These are phyloP conservation scores for Lasiosphaeria ovina DNA, from an alignment of 495 filamentous ascomycete genomes.

Conservation along the genomic window DNA sequence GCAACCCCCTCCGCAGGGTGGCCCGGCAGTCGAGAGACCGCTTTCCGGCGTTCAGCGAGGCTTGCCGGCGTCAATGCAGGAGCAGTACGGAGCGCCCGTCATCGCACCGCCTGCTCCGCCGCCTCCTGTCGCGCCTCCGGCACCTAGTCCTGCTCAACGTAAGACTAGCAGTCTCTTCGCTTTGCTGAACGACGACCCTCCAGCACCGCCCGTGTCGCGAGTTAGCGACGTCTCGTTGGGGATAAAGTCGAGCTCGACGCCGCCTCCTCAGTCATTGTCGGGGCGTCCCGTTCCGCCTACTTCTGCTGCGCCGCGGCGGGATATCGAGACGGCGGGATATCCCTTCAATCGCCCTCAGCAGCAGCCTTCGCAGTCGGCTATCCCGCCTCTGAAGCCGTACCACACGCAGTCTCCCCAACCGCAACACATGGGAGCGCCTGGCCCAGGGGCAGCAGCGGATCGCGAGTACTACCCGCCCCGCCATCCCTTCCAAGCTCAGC, in stretches of 20 bases:
- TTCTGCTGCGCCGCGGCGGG: constrained; percentile 36
- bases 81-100: constrained; percentile 34
- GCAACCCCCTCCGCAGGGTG: constrained; percentile 28
- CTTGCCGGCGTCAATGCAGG: constrained; percentile 33
- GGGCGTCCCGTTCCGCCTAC: constrained; percentile 36
- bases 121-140: constrained; percentile 26
- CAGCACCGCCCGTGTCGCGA: constrained; percentile 42
- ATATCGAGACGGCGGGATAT: constrained; percentile 36
- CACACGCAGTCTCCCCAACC: constrained; percentile 43
- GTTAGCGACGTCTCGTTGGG: constrained; percentile 37
- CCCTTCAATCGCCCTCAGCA: constrained; percentile 38
- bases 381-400: constrained; percentile 50
- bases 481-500: constrained; percentile 34
- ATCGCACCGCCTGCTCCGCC: constrained; percentile 35
- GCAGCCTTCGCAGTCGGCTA: constrained; percentile 37
- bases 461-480: constrained; percentile 42
- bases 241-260: constrained; percentile 41
- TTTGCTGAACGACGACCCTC: constrained; percentile 49
- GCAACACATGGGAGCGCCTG: constrained; percentile 36
- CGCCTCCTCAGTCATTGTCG: constrained; percentile 41
- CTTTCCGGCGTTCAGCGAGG: constrained; percentile 33
- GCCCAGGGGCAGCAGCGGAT: constrained; percentile 26
- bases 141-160: constrained; percentile 37
- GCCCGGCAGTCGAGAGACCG: constrained; percentile 23
- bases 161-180: constrained; percentile 50